Conservation (phyloP, 2,329 filamentous ascomycete species). For the Mycosphaerella sp. region DNA sequence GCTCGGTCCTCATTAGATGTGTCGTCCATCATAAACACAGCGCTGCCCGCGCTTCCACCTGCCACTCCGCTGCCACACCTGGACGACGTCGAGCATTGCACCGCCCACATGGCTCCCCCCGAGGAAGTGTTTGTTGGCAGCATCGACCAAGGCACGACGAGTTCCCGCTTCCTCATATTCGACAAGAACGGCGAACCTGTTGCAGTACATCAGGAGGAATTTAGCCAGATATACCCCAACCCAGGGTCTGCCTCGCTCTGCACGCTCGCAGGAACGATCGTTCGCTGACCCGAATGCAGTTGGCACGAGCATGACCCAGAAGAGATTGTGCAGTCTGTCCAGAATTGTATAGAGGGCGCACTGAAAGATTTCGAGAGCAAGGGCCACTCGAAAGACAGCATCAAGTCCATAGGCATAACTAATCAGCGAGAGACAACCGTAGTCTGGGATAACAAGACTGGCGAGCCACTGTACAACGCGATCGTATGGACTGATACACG, state of each 20-base stretch:
- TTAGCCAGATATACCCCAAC: slow-evolving; percentile 75
- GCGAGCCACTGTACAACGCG: slow-evolving; percentile 74
- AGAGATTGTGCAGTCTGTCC: slow-evolving; percentile 68
- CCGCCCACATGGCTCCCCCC: slow-evolving; percentile 20
- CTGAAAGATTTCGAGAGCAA: slow-evolving; percentile 63
- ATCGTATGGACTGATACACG: slow-evolving; percentile 89
- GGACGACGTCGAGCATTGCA: not conserved
- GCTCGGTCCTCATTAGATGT: slow-evolving; percentile 8
- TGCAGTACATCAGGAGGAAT: slow-evolving; percentile 79
- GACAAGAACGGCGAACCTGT: slow-evolving; percentile 70
- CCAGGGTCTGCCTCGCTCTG: slow-evolving; percentile 60
- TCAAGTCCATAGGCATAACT: slow-evolving; percentile 76
- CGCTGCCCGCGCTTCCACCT: slow-evolving; percentile 4
- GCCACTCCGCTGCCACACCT: not conserved
- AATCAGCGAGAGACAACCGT: slow-evolving; percentile 87
- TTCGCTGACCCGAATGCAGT: slow-evolving; percentile 40
- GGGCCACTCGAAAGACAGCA: slow-evolving; percentile 61
- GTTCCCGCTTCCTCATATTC: slow-evolving; percentile 85
- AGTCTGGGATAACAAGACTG: slow-evolving; percentile 75
- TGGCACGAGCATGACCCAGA: slow-evolving; percentile 87
- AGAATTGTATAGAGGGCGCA: slow-evolving; percentile 72
- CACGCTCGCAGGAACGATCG: not conserved
- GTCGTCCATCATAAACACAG: slow-evolving; percentile 10
- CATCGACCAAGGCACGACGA: slow-evolving; percentile 88
- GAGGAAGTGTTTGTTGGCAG: slow-evolving; percentile 68